Evolutionary conservation across 2,329 filamentous ascomycete species (phyloP).

Genomic region (Microascus cirrosus): DNA sequence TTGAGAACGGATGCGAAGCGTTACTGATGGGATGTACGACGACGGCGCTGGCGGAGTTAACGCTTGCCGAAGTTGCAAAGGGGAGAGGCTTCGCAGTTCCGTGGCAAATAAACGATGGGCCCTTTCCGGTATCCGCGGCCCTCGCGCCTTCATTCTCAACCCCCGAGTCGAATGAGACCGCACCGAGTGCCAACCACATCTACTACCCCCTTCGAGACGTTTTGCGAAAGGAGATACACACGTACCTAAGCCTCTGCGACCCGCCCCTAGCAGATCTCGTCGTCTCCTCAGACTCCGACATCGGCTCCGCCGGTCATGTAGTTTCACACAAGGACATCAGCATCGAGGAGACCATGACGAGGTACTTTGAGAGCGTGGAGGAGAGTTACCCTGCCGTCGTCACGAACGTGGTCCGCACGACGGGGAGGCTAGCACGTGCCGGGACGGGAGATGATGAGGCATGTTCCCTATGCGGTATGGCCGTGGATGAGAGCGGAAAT

Average conservation of each 20-base stretch:
- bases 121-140: slow-evolving; percentile 17
- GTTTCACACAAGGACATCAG: slow-evolving; percentile 65
- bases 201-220: slow-evolving; percentile 80
- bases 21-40: slow-evolving; percentile 81
- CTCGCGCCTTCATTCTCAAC: background rate
- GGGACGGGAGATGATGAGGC: slow-evolving; percentile 8
- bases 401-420: slow-evolving; percentile 87
- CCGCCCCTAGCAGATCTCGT: slow-evolving; percentile 40
- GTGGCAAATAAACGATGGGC: slow-evolving; percentile 70
- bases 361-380: slow-evolving; percentile 72
- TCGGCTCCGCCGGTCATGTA: slow-evolving; percentile 20
- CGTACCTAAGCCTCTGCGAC: slow-evolving; percentile 47
- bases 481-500: slow-evolving; percentile 51
- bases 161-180: background rate
- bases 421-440: slow-evolving; percentile 61
- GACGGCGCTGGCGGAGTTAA: slow-evolving; percentile 75
- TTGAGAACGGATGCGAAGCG: slow-evolving; percentile 48
- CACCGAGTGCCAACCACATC: slow-evolving; percentile 23
- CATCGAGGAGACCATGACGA: slow-evolving; percentile 81
- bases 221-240: slow-evolving; percentile 66
- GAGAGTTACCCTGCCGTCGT: slow-evolving; percentile 82
- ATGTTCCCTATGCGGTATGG: slow-evolving; percentile 62
- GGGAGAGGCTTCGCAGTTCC: slow-evolving; percentile 77
- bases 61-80: slow-evolving; percentile 80
- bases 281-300: slow-evolving; percentile 11